phyloP scores from a whole-genome alignment of 129 eudicot species.

The Artemisia annua region DNA sequence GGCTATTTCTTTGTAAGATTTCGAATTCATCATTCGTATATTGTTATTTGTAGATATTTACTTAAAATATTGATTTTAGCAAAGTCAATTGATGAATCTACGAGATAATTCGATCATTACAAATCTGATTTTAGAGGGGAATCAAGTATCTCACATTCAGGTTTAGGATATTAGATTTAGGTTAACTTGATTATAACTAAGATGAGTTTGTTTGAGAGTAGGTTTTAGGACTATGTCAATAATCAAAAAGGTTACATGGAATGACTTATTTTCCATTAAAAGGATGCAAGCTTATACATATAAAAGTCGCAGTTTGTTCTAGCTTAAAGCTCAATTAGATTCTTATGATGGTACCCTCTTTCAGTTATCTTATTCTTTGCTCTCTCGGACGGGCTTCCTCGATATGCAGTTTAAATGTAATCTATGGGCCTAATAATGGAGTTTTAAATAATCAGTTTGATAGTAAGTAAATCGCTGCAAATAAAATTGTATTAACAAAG shows the following conservation, averaged over 20 bases:
- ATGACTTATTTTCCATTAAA: no score
- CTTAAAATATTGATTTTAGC: conserved; percentile 17
- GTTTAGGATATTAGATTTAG: conserved; percentile 39
- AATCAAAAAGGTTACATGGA: conserved; percentile 51
- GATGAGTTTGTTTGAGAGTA: conserved; percentile 27
- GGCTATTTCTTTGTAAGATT: conserved; percentile 76
- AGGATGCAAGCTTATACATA: no score
- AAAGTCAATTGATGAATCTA: conserved; percentile 70
- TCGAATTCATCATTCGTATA: background rate
- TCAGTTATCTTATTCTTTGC: no score
- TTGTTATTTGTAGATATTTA: conserved; percentile 4
- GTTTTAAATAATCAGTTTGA: no score
- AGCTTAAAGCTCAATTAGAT: no score
- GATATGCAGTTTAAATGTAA: no score
- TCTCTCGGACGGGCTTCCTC: no score
- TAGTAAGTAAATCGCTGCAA: no score
- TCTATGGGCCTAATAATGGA: no score
- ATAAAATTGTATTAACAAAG: no score
- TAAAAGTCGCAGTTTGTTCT: no score
- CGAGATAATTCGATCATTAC: conserved; percentile 64
- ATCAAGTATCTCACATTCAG: conserved; percentile 63
- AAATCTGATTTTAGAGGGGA: conserved; percentile 62
- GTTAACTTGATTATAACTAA: background rate
- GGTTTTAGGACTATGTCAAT: conserved; percentile 62
- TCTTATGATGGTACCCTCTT: no score